Evolutionary conservation across 192 early-diverging fungal species (phyloP), one percentile per base, ranked within the genome.

Genomic region (Coemansia sp.): DNA sequence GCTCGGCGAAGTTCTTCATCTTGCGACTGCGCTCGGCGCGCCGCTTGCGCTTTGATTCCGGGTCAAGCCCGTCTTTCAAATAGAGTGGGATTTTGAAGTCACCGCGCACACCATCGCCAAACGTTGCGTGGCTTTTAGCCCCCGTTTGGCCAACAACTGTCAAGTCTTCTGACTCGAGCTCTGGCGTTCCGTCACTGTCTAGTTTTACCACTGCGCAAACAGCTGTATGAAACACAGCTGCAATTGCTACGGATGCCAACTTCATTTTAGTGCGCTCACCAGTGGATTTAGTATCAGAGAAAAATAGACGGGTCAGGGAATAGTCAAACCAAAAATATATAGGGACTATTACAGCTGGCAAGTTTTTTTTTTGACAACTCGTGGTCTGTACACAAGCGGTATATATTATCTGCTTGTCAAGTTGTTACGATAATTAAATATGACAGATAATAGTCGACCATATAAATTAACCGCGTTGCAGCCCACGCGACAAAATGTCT

Each of bases 21-120:
- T 56, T 53, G 27, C 70, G 71, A 0, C 56, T 43, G 51, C 77
- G 77, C 55, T 80, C 65, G n/a, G 58, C 24, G 4, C 77, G 72
- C 61, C 66, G 57, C 41, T 67, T 65, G 65, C 65, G 65, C 49
- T 67, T 70, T 49, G 77, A 80, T 29, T 80, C 72, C 15, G 77
- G 77, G 15, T 80, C 77, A 39, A 74, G 56, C 25, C 77, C 77
- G 65, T 80, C 65, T 52, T 70, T 70, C 37, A 80, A 52, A 25
- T 60, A 80, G 22, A 80, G 58, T 17, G 77, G 72, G 21, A 80
- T 60, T 14, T 63, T 66, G 65, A 80, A 80, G 24, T 54, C 56
- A 4, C 72, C 72, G 39, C 70, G 23, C 6, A 57, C 17, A 43
- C 58, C 65, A 14, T 59, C 41, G 32, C 60, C 67, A 58, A 60